phyloP scores from a whole-genome alignment of 371 early-diverging fungal genomes.

The Mortierella sp. region DNA sequence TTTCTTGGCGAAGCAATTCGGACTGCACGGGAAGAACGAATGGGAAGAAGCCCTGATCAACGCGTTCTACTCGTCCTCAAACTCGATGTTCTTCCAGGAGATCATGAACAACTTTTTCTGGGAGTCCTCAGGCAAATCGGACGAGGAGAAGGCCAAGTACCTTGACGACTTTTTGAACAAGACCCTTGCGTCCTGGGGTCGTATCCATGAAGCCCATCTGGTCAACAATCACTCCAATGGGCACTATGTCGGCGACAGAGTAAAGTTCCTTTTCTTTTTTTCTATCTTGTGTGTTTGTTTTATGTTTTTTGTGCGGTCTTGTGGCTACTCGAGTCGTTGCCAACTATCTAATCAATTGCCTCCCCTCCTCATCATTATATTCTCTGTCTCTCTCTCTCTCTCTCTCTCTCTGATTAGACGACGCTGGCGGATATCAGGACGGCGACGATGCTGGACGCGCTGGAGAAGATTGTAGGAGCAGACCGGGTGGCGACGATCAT shows the following conservation, averaged over 20 bases:
- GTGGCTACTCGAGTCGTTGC: neutral
- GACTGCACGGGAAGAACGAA: conserved; percentile 25
- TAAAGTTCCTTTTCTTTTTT: neutral
- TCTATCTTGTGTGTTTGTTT: neutral
- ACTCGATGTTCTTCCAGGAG: conserved; percentile 21
- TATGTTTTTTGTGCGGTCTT: neutral
- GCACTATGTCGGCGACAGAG: conserved; percentile 35
- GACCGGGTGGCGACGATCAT: conserved; percentile 20
- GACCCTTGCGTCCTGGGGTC: conserved; percentile 13
- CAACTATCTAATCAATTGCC: neutral
- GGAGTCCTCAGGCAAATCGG: conserved; percentile 14
- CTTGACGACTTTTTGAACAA: conserved; percentile 29
- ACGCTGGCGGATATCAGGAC: conserved; percentile 36
- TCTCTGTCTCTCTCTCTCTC: too few relatives aligned
- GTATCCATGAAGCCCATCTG: conserved; percentile 32
- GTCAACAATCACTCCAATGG: conserved; percentile 25
- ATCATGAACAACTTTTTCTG: conserved; percentile 38
- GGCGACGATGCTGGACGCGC: conserved; percentile 17
- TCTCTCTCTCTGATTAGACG: conserved; percentile 9
- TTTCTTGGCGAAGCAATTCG: conserved; percentile 41
- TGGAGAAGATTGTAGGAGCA: conserved; percentile 24
- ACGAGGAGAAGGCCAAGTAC: conserved; percentile 20
- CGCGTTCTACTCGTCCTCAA: conserved; percentile 26
- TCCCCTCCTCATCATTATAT: neutral
- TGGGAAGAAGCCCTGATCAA: conserved; percentile 48